Evolutionary conservation across 2,329 filamentous ascomycete species (phyloP).

Genomic region (Paraconiothyrium sp.): DNA sequence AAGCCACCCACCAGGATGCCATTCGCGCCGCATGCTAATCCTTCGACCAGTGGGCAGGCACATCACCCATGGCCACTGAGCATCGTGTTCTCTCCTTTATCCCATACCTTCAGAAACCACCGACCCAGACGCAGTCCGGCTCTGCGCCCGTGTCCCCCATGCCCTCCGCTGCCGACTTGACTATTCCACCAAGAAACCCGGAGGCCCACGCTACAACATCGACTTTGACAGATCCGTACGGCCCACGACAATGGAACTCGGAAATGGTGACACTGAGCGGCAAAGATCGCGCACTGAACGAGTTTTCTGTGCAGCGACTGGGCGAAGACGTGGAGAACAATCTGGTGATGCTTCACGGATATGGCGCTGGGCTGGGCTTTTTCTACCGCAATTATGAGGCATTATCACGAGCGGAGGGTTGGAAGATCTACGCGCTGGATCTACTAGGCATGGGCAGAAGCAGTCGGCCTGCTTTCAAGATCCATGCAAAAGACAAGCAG

Average conservation of each 20-base stretch:
- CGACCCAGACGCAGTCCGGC: conserved; percentile 72
- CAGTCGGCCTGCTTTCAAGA: conserved; percentile 81
- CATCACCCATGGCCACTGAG: conserved; percentile 86
- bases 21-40: conserved; percentile 12
- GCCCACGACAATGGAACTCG: conserved; percentile 85
- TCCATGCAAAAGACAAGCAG: conserved; percentile 81
- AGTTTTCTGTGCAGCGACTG: conserved; percentile 87
- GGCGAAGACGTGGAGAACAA: conserved; percentile 84
- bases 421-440: conserved; percentile 93
- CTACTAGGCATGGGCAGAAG: conserved; percentile 95
- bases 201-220: conserved; percentile 59
- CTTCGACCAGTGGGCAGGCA: conserved; percentile 75
- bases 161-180: conserved; percentile 52
- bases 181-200: conserved; percentile 44
- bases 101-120: conserved; percentile 80
- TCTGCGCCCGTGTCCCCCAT: conserved; percentile 58
- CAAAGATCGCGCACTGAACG: conserved; percentile 87
- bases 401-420: conserved; percentile 78
- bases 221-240: conserved; percentile 75
- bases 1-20: conserved; percentile 46
- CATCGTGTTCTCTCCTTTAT: conserved; percentile 87
- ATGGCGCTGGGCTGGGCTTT: conserved; percentile 94
- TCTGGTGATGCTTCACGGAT: conserved; percentile 95
- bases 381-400: conserved; percentile 99
- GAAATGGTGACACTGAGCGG: conserved; percentile 85